Conservation (phyloP, 345 rosid genomes). For the Theobroma cacao region DNA sequence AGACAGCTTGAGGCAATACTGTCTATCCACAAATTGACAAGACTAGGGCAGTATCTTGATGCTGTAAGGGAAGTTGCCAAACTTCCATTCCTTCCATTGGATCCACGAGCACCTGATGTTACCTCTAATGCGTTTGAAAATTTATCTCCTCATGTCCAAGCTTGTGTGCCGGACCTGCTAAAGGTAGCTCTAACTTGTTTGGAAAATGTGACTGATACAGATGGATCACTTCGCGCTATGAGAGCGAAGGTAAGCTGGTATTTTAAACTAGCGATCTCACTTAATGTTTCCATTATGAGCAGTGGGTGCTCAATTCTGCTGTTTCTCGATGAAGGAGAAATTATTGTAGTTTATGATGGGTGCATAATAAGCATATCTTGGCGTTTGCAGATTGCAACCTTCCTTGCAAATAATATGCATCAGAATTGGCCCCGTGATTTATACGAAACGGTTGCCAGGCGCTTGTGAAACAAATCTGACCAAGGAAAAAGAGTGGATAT, state of each 20-base stretch:
- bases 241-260: slow-evolving; percentile 72
- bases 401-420: slow-evolving; percentile 80
- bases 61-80: slow-evolving; percentile 89
- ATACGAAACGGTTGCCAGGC: slow-evolving; percentile 72
- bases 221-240: slow-evolving; percentile 89
- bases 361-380: neutral
- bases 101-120: slow-evolving; percentile 72
- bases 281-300: neutral
- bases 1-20: slow-evolving; percentile 96
- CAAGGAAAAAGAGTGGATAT: neutral
- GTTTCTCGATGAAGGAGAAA: too few species aligned
- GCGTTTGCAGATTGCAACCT: slow-evolving; percentile 68
- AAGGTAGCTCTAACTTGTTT: slow-evolving; percentile 78
- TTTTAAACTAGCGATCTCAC: neutral
- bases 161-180: slow-evolving; percentile 85
- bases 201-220: slow-evolving; percentile 83
- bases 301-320: neutral
- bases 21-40: slow-evolving; percentile 69
- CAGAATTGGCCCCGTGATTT: slow-evolving; percentile 91
- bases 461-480: slow-evolving; percentile 61
- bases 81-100: slow-evolving; percentile 85
- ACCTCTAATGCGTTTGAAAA: slow-evolving; percentile 52
- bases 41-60: slow-evolving; percentile 67
- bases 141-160: slow-evolving; percentile 79
- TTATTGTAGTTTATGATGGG: neutral